Percentiles rank a stretch among this genome's conserved stretches.
phyloP scores from a whole-genome alignment of 2,329 filamentous ascomycete species.

The Hymenoscyphus salicellus region DNA sequence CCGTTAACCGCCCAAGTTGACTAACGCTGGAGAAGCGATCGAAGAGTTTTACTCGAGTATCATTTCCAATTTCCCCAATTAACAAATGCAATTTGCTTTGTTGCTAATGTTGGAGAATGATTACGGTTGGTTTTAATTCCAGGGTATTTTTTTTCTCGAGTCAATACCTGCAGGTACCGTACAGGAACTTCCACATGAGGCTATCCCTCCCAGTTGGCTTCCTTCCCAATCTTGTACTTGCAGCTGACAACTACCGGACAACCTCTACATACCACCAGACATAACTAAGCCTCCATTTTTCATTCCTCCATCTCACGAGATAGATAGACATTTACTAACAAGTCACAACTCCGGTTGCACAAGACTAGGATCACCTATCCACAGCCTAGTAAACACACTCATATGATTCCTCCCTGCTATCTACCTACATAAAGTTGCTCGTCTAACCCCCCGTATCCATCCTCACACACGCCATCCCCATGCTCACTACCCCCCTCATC shows the following conservation, averaged over 20 bases:
- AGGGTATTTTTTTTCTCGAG: background rate
- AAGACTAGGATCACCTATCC: background rate
- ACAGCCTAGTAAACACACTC: slow-evolving; percentile 1
- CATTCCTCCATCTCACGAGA: slow-evolving; percentile 1
- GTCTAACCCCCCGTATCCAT: background rate
- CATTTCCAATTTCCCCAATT: background rate
- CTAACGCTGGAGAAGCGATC: background rate
- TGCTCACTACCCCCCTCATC: background rate
- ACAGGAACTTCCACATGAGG: background rate
- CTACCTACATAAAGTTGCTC: background rate
- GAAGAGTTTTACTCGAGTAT: background rate
- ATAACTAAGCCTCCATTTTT: background rate
- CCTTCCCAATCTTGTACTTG: background rate
- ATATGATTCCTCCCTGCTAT: background rate
- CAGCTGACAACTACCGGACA: background rate
- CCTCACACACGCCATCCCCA: background rate
- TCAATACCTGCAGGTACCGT: background rate
- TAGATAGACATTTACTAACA: background rate
- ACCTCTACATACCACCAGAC: background rate
- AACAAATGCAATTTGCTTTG: background rate
- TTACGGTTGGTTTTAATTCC: background rate
- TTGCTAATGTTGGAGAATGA: background rate
- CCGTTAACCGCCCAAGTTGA: slow-evolving; percentile 1
- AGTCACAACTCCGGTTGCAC: background rate
- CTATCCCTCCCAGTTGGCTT: background rate